Conservation (phyloP, 2,329 filamentous ascomycete genomes). For the Aspergillus arachidicola region DNA sequence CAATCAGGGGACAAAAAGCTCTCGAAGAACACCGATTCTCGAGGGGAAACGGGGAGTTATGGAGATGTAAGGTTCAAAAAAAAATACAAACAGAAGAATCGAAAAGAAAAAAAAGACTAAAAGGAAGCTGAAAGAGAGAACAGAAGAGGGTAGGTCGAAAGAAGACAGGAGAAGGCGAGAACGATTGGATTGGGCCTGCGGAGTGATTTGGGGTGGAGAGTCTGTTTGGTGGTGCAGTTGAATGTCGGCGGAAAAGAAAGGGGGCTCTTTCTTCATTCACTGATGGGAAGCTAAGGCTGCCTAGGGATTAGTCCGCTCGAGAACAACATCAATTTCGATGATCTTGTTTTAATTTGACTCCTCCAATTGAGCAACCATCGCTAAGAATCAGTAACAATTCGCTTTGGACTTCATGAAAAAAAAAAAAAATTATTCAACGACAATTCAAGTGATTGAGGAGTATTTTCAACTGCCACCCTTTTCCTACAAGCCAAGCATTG, state of each 20-base stretch:
- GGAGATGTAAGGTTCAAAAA: conserved; percentile 19
- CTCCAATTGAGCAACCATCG: neutral
- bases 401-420: neutral
- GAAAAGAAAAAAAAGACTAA: conserved; percentile 22
- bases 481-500: neutral
- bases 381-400: neutral
- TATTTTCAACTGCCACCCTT: neutral
- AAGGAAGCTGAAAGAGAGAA: conserved; percentile 28
- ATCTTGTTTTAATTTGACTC: neutral
- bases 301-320: conserved; percentile 2
- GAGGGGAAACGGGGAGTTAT: neutral
- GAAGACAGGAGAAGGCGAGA: conserved; percentile 23
- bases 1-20: conserved; percentile 7
- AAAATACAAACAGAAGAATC: conserved; percentile 9
- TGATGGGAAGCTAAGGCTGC: conserved; percentile 14
- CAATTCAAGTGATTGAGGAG: neutral
- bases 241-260: conserved; percentile 36
- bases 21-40: conserved; percentile 15
- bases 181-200: conserved; percentile 26
- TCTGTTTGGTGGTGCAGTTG: conserved; percentile 21
- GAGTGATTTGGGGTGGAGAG: conserved; percentile 26
- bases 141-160: conserved; percentile 22
- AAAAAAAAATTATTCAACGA: neutral
- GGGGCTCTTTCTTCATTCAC: conserved; percentile 21
- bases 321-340: neutral